Conservation (phyloP, 768 basidiomycete species). For the Calvatia gigantea region DNA sequence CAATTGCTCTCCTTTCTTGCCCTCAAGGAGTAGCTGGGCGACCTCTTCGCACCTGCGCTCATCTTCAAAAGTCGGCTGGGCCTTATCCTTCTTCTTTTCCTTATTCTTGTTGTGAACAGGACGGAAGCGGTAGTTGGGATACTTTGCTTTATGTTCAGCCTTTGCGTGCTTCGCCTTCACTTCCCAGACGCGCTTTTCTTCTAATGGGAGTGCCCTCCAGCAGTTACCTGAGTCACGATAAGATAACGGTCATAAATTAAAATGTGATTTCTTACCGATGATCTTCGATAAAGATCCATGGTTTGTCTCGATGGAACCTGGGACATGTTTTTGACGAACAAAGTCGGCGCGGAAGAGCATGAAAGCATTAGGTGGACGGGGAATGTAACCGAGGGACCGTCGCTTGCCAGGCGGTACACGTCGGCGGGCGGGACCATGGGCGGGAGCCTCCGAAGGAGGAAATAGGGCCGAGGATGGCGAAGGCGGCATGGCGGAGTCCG, state of each 20-base stretch:
- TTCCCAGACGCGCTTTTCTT: conserved; percentile 75
- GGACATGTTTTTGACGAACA: conserved; percentile 76
- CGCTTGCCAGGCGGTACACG: conserved; percentile 56
- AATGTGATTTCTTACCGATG: conserved; percentile 42
- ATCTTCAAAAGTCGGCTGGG: conserved; percentile 42
- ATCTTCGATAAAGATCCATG: conserved; percentile 74
- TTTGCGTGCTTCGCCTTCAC: conserved; percentile 69
- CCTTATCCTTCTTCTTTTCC: conserved; percentile 34
- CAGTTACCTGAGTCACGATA: conserved; percentile 50
- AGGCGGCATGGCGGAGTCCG: conserved; percentile 6
- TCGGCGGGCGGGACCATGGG: conserved; percentile 18
- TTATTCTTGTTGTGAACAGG: conserved; percentile 54
- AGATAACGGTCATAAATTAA: conserved; percentile 16
- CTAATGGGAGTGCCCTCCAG: conserved; percentile 68
- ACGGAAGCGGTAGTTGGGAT: conserved; percentile 63
- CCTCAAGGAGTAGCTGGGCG: conserved; percentile 59
- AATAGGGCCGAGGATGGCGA: conserved; percentile 17
- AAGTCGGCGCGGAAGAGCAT: conserved; percentile 85
- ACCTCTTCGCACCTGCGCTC: conserved; percentile 68
- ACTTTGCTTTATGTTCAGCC: conserved; percentile 63
- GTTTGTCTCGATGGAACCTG: conserved; percentile 74
- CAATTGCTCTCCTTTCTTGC: conserved; percentile 69
- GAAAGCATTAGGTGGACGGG: conserved; percentile 82
- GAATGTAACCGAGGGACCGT: conserved; percentile 61
- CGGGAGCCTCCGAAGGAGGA: conserved; percentile 17